A percentile compares a stretch with the other conserved stretches of the same genome.
phyloP scores from a whole-genome alignment of 768 basidiomycete genomes.

The Xanthoconium stramineum region DNA sequence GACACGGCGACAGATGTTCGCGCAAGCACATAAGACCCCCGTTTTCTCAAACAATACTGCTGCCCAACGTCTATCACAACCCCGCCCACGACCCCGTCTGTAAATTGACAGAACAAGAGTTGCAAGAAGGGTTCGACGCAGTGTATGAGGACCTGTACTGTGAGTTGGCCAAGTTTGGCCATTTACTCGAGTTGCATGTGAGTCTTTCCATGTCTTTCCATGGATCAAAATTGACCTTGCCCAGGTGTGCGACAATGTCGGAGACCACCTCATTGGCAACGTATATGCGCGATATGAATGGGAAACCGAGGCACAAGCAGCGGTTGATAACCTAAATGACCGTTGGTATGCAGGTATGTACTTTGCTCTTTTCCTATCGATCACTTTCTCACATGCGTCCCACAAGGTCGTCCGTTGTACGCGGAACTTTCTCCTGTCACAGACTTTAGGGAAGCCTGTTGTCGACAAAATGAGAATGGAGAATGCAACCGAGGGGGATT shows the following conservation, averaged over 20 bases:
- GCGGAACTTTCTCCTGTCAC: constrained; percentile 98
- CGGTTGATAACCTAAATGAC: constrained; percentile 90
- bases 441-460: constrained; percentile 98
- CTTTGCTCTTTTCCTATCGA: background rate
- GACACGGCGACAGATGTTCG: constrained; percentile 97
- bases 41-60: constrained; percentile 93
- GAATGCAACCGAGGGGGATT: constrained; percentile 98
- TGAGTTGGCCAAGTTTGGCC: constrained; percentile 92
- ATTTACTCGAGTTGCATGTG: constrained; percentile 93
- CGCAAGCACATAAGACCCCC: constrained; percentile 98
- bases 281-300: constrained; percentile 98
- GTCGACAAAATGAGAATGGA: constrained; percentile 97
- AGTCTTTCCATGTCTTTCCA: constrained; percentile 26
- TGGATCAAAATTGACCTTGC: background rate
- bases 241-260: constrained; percentile 97
- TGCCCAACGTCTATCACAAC: constrained; percentile 98
- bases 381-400: constrained; percentile 2
- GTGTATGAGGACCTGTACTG: constrained; percentile 96
- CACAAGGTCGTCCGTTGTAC: constrained; percentile 82
- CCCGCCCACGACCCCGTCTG: constrained; percentile 91
- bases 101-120: constrained; percentile 81
- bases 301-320: constrained; percentile 95
- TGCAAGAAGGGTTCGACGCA: constrained; percentile 89
- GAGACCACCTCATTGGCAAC: constrained; percentile 97
- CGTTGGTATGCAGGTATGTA: constrained; percentile 93